Conservation (phyloP, 2,329 filamentous ascomycete genomes). For the Penicillium sp. region DNA sequence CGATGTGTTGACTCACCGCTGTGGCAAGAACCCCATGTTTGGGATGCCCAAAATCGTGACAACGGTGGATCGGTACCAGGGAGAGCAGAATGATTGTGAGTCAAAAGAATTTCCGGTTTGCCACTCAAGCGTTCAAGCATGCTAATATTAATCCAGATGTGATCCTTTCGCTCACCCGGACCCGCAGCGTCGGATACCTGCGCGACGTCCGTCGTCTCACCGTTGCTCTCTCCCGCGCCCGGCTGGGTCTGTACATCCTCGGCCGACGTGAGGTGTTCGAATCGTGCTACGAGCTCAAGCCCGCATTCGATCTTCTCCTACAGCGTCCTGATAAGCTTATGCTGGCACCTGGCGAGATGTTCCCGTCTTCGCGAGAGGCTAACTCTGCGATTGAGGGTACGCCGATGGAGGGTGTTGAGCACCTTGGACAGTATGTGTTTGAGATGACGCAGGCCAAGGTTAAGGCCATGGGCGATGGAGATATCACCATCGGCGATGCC, state of each 20-base stretch:
- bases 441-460: slow-evolving; percentile 83
- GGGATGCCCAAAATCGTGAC: slow-evolving; percentile 84
- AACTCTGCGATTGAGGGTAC: slow-evolving; percentile 53
- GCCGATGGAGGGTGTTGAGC: slow-evolving; percentile 86
- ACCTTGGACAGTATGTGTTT: slow-evolving; percentile 91
- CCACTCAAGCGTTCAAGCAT: neutral
- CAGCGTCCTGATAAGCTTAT: slow-evolving; percentile 74
- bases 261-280: slow-evolving; percentile 87
- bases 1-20: slow-evolving; percentile 80
- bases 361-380: slow-evolving; percentile 59
- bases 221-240: slow-evolving; percentile 86
- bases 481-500: slow-evolving; percentile 36
- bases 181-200: slow-evolving; percentile 83
- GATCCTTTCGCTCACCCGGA: slow-evolving; percentile 88
- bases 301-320: slow-evolving; percentile 77
- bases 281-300: slow-evolving; percentile 77
- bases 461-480: slow-evolving; percentile 52
- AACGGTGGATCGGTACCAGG: slow-evolving; percentile 98
- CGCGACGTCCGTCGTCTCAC: slow-evolving; percentile 90
- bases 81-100: slow-evolving; percentile 98
- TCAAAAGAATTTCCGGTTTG: slow-evolving; percentile 24
- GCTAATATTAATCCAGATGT: slow-evolving; percentile 59
- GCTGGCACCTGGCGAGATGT: slow-evolving; percentile 82
- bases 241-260: slow-evolving; percentile 86
- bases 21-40: slow-evolving; percentile 77